Percentiles rank a stretch among this genome's conserved stretches.
These are phyloP conservation scores for Betula pendula DNA, from an alignment of 306 rosid species.

Conservation along the genomic window DNA sequence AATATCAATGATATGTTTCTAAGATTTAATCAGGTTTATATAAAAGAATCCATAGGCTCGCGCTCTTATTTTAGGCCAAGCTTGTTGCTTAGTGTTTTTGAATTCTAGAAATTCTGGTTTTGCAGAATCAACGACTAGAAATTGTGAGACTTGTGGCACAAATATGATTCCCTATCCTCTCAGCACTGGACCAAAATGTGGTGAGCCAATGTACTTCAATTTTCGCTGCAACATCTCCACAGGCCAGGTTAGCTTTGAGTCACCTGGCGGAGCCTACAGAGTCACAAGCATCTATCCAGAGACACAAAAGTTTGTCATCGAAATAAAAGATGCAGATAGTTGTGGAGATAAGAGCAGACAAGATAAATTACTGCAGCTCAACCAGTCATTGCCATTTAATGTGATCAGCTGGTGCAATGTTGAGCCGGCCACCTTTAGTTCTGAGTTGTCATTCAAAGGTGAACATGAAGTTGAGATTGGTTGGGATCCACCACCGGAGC, in stretches of 20 bases:
- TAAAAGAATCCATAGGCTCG: background rate
- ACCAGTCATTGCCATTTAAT: slow-evolving; percentile 60
- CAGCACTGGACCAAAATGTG: slow-evolving; percentile 64
- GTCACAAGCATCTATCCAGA: slow-evolving; percentile 56
- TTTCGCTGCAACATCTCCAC: slow-evolving; percentile 50
- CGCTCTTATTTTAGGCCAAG: background rate
- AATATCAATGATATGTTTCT: background rate
- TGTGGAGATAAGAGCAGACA: slow-evolving; percentile 39
- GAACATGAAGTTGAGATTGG: slow-evolving; percentile 55
- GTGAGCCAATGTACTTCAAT: slow-evolving; percentile 56
- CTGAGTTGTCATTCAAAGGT: slow-evolving; percentile 36
- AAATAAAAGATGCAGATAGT: slow-evolving; percentile 33
- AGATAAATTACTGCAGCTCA: slow-evolving; percentile 43
- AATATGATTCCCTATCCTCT: slow-evolving; percentile 74
- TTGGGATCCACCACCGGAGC: slow-evolving; percentile 57
- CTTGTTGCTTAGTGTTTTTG: slow-evolving; percentile 20
- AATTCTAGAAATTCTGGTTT: slow-evolving; percentile 11
- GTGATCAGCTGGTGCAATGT: slow-evolving; percentile 45
- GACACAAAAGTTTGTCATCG: slow-evolving; percentile 42
- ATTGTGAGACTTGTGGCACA: slow-evolving; percentile 75
- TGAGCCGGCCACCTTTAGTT: slow-evolving; percentile 39
- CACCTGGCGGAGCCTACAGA: slow-evolving; percentile 44
- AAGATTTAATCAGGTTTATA: background rate
- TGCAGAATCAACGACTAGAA: slow-evolving; percentile 57
- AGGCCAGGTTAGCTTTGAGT: slow-evolving; percentile 57